Evolutionary conservation across 2,329 filamentous ascomycete species (phyloP).

Genomic region (Arthrobotrys iridis): DNA sequence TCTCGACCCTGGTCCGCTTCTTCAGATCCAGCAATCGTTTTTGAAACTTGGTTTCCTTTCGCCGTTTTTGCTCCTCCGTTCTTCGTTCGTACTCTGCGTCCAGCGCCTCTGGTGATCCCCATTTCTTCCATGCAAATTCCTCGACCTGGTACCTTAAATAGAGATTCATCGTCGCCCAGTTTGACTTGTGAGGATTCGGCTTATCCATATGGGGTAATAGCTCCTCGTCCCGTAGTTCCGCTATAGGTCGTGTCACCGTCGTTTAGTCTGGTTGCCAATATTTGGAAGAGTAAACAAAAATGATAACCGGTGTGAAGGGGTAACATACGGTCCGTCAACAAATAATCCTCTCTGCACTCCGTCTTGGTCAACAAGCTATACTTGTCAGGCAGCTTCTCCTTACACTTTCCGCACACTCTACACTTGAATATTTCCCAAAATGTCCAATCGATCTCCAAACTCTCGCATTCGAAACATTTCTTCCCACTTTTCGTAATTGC

Average conservation of each 20-base stretch:
- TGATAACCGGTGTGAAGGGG: neutral
- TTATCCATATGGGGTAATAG: slow-evolving; percentile 86
- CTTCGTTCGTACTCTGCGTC: slow-evolving; percentile 88
- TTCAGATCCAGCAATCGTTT: slow-evolving; percentile 89
- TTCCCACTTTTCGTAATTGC: slow-evolving; percentile 76
- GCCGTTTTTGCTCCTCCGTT: slow-evolving; percentile 79
- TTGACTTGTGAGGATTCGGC: slow-evolving; percentile 93
- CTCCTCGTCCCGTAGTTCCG: slow-evolving; percentile 88
- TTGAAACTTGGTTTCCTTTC: slow-evolving; percentile 92
- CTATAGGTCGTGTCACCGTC: slow-evolving; percentile 62
- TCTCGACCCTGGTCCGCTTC: slow-evolving; percentile 90
- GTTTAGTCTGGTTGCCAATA: slow-evolving; percentile 8
- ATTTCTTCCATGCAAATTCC: slow-evolving; percentile 91
- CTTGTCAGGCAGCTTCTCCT: slow-evolving; percentile 88
- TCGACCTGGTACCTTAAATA: slow-evolving; percentile 94
- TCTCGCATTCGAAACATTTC: slow-evolving; percentile 83
- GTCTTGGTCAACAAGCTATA: slow-evolving; percentile 97
- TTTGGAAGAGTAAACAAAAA: slow-evolving; percentile 14
- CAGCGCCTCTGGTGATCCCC: slow-evolving; percentile 84
- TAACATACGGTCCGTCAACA: slow-evolving; percentile 84
- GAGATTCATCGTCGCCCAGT: slow-evolving; percentile 99
- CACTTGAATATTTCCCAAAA: slow-evolving; percentile 87
- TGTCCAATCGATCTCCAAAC: slow-evolving; percentile 89
- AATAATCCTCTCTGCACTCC: slow-evolving; percentile 92
- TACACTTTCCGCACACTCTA: slow-evolving; percentile 81